Percentiles rank a stretch among this genome's conserved stretches.
phyloP scores from a whole-genome alignment of 495 filamentous ascomycete species.

The Annulohypoxylon moriforme region DNA sequence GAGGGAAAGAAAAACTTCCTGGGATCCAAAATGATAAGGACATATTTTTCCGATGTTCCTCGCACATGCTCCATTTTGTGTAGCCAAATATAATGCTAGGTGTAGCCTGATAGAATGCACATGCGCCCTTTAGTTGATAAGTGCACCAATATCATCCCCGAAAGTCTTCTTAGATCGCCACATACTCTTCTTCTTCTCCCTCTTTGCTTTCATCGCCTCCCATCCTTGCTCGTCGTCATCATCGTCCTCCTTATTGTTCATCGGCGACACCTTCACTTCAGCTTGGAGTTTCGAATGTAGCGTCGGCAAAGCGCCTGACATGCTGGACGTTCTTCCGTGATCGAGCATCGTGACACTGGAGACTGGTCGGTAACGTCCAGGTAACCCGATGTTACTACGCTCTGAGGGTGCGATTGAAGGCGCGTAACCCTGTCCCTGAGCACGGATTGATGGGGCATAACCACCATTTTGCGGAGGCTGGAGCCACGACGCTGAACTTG shows the following conservation, averaged over 20 bases:
- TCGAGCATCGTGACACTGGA: constrained; percentile 60
- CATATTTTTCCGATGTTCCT: constrained; percentile 10
- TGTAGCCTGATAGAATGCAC: constrained; percentile 36
- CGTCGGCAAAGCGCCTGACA: constrained; percentile 59
- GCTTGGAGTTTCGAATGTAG: constrained; percentile 43
- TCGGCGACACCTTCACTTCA: constrained; percentile 39
- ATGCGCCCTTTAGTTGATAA: constrained; percentile 52
- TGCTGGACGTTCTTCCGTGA: constrained; percentile 60
- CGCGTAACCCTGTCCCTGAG: constrained; percentile 61
- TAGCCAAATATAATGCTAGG: constrained; percentile 41
- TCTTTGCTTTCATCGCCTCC: constrained; percentile 87
- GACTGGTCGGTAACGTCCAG: constrained; percentile 93
- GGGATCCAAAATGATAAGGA: constrained; percentile 3
- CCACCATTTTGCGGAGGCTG: constrained; percentile 53
- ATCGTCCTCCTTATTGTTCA: constrained; percentile 59
- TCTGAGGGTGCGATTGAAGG: constrained; percentile 89
- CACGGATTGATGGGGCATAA: constrained; percentile 61
- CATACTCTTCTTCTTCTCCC: constrained; percentile 78
- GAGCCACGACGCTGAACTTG: constrained; percentile 67
- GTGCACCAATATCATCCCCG: constrained; percentile 53
- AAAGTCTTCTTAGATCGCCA: constrained; percentile 76
- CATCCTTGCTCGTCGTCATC: constrained; percentile 85
- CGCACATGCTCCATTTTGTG: constrained; percentile 37
- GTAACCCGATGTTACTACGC: constrained; percentile 89
- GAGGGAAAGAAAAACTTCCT: constrained; percentile 9